phyloP scores from a whole-genome alignment of 108 stramenopile genomes.

The Cyclotella cryptica region DNA sequence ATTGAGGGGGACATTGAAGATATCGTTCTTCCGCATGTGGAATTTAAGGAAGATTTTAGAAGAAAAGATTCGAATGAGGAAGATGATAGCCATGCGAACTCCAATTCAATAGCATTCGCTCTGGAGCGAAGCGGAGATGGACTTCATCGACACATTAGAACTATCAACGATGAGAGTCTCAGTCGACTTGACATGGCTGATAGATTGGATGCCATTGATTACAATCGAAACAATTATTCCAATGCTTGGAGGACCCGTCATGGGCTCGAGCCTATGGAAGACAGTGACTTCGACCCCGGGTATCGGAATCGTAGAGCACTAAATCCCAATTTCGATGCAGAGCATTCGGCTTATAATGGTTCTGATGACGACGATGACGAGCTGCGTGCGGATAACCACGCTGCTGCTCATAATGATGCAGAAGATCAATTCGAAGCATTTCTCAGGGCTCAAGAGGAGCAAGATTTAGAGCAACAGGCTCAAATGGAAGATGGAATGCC shows the following conservation, averaged over 20 bases:
- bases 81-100: not conserved
- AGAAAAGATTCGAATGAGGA: not conserved
- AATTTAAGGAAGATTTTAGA: not conserved
- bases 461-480: slow-evolving; percentile 29
- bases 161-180: not conserved
- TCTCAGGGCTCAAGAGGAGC: slow-evolving; percentile 51
- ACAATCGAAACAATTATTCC: not conserved
- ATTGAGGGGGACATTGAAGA: slow-evolving; percentile 50
- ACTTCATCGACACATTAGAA: not conserved
- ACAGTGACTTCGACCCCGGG: not conserved
- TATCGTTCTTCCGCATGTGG: slow-evolving; percentile 29
- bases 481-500: slow-evolving; percentile 1
- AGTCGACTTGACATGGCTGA: too few species aligned
- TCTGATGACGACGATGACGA: slow-evolving; percentile 19
- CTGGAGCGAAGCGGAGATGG: too few species aligned
- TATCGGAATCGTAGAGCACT: not conserved
- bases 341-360: slow-evolving; percentile 1
- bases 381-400: not conserved
- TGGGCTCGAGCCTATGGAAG: not conserved
- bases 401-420: slow-evolving; percentile 33
- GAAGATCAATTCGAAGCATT: slow-evolving; percentile 58
- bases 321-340: not conserved
- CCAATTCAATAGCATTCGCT: too few species aligned
- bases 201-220: slow-evolving; percentile 6
- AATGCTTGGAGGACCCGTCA: slow-evolving; percentile 6